A percentile compares a stretch with the other conserved stretches of the same genome.
Evolutionary conservation across 1,284 basidiomycete genomes (phyloP).

Genomic region (Ustanciosporium gigantosporum): DNA sequence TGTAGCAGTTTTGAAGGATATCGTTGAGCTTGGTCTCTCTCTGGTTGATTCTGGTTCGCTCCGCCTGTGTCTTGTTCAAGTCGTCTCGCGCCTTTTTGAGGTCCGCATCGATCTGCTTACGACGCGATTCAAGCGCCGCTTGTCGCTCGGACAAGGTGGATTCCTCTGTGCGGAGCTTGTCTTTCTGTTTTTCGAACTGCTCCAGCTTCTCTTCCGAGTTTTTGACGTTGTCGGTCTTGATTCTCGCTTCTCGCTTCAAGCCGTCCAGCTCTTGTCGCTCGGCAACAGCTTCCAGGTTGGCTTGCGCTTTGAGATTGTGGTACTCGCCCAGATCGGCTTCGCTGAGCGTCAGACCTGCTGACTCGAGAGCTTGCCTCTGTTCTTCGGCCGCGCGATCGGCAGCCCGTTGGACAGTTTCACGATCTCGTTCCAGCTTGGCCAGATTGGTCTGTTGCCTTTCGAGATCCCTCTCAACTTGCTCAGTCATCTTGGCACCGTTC

Average conservation of each 20-base stretch:
- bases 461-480: conserved; percentile 73
- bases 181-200: conserved; percentile 69
- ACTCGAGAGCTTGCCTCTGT: conserved; percentile 72
- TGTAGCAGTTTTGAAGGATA: conserved; percentile 79
- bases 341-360: conserved; percentile 74
- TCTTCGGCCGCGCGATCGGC: conserved; percentile 67
- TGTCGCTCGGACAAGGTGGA: conserved; percentile 67
- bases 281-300: conserved; percentile 74
- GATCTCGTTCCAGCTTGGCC: conserved; percentile 70
- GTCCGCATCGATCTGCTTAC: conserved; percentile 14
- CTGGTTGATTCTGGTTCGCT: conserved; percentile 69
- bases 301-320: conserved; percentile 68
- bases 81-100: conserved; percentile 68
- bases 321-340: conserved; percentile 87
- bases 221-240: conserved; percentile 69
- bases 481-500: conserved; percentile 70
- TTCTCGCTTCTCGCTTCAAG: conserved; percentile 81
- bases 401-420: conserved; percentile 68
- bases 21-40: conserved; percentile 70
- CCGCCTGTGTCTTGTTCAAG: conserved; percentile 74
- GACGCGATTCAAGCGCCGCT: conserved; percentile 63
- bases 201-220: conserved; percentile 68
- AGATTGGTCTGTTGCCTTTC: conserved; percentile 70
- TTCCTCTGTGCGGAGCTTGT: conserved; percentile 70
- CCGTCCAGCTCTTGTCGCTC: conserved; percentile 86